Conservation (phyloP, 2,329 filamentous ascomycete species). For the Claviceps arundinis region DNA sequence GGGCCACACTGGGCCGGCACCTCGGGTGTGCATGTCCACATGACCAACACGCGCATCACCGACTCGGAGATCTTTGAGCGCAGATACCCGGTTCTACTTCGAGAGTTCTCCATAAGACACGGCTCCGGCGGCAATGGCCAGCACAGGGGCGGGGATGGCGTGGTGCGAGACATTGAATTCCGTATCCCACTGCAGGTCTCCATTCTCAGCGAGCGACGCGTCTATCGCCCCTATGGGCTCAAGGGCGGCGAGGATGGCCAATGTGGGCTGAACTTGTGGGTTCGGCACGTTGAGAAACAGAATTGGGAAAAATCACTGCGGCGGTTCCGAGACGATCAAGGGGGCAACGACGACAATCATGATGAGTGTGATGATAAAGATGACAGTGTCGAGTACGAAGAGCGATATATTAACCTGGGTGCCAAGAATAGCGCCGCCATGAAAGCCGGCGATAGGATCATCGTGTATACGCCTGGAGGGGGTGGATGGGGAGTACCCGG, state of each 20-base stretch:
- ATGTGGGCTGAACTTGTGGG: conserved; percentile 79
- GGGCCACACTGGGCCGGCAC: conserved; percentile 39
- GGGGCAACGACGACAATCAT: conserved; percentile 1
- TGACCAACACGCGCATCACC: conserved; percentile 74
- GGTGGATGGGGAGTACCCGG: conserved; percentile 60
- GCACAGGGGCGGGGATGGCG: conserved; percentile 59
- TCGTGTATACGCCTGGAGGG: conserved; percentile 65
- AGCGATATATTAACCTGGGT: conserved; percentile 57
- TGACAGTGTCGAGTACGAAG: conserved; percentile 34
- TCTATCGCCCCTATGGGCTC: conserved; percentile 54
- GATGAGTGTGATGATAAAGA: conserved; percentile 11
- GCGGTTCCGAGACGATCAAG: conserved; percentile 20
- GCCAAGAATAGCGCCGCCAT: conserved; percentile 71
- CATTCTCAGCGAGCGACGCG: conserved; percentile 65
- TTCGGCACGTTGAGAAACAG: conserved; percentile 52
- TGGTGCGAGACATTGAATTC: conserved; percentile 68
- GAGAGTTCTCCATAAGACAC: conserved; percentile 52
- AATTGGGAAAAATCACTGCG: conserved; percentile 33
- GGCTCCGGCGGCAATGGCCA: conserved; percentile 53
- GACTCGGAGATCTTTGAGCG: conserved; percentile 32
- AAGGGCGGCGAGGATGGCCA: conserved; percentile 68
- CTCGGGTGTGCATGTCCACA: conserved; percentile 31
- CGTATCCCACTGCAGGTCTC: conserved; percentile 62
- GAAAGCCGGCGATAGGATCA: conserved; percentile 64
- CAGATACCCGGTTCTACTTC: conserved; percentile 56